Conservation (phyloP, 352 stramenopile genomes). For the Phytophthora podocarpi region DNA sequence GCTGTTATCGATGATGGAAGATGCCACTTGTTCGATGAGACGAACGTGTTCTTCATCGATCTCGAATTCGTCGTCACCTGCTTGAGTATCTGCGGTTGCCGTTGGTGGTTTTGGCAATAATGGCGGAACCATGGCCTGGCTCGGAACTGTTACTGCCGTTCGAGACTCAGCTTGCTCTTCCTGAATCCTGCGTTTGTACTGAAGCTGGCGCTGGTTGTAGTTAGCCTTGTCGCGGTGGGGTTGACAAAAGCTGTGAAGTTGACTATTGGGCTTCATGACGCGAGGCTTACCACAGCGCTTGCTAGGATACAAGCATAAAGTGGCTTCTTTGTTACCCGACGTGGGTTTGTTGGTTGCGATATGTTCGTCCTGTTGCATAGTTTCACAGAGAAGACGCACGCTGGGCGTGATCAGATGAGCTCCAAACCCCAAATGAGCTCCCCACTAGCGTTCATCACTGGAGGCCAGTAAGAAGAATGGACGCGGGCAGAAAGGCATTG, state of each 20-base stretch:
- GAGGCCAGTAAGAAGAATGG: not conserved
- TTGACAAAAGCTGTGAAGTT: slow-evolving; percentile 34
- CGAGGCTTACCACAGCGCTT: slow-evolving; percentile 48
- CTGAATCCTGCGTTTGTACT: slow-evolving; percentile 3
- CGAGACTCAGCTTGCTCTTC: slow-evolving; percentile 2
- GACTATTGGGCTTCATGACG: slow-evolving; percentile 43
- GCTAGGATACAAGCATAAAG: slow-evolving; percentile 38
- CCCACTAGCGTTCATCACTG: not conserved
- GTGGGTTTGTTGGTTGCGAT: not conserved
- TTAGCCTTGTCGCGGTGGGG: slow-evolving; percentile 33
- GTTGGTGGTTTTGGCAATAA: slow-evolving; percentile 3
- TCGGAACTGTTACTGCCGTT: not conserved
- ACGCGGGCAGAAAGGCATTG: not conserved
- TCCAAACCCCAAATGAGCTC: slow-evolving; percentile 10
- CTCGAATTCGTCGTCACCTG: slow-evolving; percentile 12
- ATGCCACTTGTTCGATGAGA: slow-evolving; percentile 24
- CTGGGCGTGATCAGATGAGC: not conserved
- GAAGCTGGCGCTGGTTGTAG: slow-evolving; percentile 25
- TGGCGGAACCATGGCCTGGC: not conserved
- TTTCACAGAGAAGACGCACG: not conserved
- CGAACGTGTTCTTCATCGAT: slow-evolving; percentile 21
- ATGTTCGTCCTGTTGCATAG: slow-evolving; percentile 2
- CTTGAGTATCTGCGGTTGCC: not conserved
- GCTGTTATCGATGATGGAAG: not conserved
- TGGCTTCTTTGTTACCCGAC: not conserved